These are phyloP conservation scores for Casaregolazyma lundiana DNA, from an alignment of 1,139 yeast species.

Conservation along the genomic window DNA sequence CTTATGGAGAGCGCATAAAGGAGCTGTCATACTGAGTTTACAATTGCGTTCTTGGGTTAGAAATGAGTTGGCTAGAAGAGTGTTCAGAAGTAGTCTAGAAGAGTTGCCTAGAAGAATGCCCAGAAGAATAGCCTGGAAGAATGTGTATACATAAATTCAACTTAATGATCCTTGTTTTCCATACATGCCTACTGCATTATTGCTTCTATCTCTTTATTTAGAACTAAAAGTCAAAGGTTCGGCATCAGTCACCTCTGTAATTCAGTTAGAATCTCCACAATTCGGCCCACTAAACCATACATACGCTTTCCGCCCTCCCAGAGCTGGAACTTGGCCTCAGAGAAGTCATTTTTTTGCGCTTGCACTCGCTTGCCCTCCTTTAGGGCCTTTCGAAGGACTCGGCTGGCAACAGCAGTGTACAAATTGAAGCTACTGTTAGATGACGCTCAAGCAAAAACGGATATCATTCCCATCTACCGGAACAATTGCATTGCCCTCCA, in stretches of 20 bases:
- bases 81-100: too few species aligned
- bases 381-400: slow-evolving; percentile 80
- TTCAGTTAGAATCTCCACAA: not conserved
- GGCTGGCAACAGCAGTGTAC: slow-evolving; percentile 88
- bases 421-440: slow-evolving; percentile 57
- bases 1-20: too few species aligned
- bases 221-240: not conserved
- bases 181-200: too few species aligned
- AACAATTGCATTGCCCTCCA: too few species aligned
- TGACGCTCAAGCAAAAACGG: not conserved
- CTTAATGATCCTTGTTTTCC: too few species aligned
- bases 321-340: slow-evolving; percentile 73
- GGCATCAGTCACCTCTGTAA: not conserved
- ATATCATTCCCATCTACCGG: too few species aligned
- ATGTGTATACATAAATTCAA: too few species aligned
- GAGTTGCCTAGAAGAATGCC: too few species aligned
- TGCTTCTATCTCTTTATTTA: not conserved
- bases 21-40: too few species aligned
- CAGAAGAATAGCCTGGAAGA: too few species aligned
- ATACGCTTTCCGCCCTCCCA: slow-evolving; percentile 62
- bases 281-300: slow-evolving; percentile 15
- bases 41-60: too few species aligned
- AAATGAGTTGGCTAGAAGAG: too few species aligned
- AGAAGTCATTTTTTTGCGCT: slow-evolving; percentile 67
- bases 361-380: slow-evolving; percentile 80